Evolutionary conservation across 116 monocot species (phyloP).

Genomic region (Trichopus zeylanicus): DNA sequence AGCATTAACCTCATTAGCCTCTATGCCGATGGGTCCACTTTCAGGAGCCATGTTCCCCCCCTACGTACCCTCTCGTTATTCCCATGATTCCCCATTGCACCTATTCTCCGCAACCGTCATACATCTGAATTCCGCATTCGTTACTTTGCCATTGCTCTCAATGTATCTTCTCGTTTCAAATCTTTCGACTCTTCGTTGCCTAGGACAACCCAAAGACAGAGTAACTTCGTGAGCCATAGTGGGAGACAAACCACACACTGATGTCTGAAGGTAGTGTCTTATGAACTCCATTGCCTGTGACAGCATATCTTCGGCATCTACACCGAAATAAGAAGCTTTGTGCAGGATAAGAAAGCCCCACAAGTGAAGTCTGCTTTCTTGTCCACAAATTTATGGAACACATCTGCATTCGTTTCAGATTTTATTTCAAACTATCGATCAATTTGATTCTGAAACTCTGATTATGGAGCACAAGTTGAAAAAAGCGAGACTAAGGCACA

Average conservation of each 20-base stretch:
- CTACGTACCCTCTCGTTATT: no score
- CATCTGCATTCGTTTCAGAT: constrained; percentile 9
- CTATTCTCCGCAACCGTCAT: neutral
- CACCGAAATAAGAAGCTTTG: constrained; percentile 9
- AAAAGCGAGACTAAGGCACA: neutral
- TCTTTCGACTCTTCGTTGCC: constrained; percentile 1
- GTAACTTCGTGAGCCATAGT: neutral
- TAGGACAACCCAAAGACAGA: constrained; percentile 1
- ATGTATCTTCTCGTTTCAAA: constrained; percentile 5
- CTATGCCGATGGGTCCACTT: no score
- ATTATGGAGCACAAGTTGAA: no score
- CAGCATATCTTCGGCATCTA: constrained; percentile 6
- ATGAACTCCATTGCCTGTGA: constrained; percentile 9
- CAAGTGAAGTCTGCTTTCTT: constrained; percentile 2
- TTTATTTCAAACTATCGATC: no score
- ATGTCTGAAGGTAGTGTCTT: neutral
- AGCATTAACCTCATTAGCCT: no score
- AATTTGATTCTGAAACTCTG: no score
- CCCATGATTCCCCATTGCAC: constrained; percentile 6
- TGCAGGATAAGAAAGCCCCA: constrained; percentile 3
- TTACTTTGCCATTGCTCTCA: neutral
- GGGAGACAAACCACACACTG: neutral
- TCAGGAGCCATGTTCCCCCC: no score
- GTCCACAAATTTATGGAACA: constrained; percentile 10
- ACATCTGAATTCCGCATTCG: constrained; percentile 4